phyloP scores from a whole-genome alignment of 768 basidiomycete species.

The Rhodotorula babjevae region DNA sequence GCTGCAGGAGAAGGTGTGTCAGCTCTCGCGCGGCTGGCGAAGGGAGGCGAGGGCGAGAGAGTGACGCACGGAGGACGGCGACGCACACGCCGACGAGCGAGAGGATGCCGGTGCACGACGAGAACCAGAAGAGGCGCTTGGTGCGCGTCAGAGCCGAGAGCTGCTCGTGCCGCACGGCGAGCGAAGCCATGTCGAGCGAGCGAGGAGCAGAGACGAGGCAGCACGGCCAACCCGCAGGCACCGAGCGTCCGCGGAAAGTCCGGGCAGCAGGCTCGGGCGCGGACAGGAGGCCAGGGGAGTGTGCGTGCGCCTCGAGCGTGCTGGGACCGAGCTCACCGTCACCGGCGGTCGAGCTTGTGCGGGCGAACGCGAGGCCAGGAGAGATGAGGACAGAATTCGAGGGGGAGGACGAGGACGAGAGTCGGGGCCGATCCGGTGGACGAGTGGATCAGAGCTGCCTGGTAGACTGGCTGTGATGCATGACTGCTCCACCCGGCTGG shows the following conservation, averaged over 20 bases:
- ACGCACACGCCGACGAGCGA: slow-evolving; percentile 15
- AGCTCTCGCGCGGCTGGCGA: background rate
- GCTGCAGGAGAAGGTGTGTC: background rate
- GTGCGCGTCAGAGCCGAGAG: background rate
- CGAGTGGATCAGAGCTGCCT: too few species aligned
- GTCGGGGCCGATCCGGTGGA: too few species aligned
- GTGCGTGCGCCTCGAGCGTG: background rate
- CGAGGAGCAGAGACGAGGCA: background rate
- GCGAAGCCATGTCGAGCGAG: background rate
- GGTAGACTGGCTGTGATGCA: too few species aligned
- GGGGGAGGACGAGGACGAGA: too few species aligned
- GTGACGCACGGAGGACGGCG: background rate
- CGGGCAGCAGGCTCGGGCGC: background rate
- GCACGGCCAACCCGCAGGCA: background rate
- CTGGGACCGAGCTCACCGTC: too few species aligned
- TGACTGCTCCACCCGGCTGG: too few species aligned
- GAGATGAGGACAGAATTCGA: too few species aligned
- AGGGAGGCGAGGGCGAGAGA: background rate
- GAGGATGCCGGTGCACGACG: slow-evolving; percentile 1
- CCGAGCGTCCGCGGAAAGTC: background rate
- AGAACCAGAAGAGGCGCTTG: background rate
- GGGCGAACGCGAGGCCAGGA: too few species aligned
- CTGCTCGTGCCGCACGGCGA: background rate
- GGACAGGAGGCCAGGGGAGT: background rate
- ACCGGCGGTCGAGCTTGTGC: too few species aligned